These are phyloP conservation scores for Boletus patriciae DNA, from an alignment of 768 basidiomycete species.

Conservation along the genomic window DNA sequence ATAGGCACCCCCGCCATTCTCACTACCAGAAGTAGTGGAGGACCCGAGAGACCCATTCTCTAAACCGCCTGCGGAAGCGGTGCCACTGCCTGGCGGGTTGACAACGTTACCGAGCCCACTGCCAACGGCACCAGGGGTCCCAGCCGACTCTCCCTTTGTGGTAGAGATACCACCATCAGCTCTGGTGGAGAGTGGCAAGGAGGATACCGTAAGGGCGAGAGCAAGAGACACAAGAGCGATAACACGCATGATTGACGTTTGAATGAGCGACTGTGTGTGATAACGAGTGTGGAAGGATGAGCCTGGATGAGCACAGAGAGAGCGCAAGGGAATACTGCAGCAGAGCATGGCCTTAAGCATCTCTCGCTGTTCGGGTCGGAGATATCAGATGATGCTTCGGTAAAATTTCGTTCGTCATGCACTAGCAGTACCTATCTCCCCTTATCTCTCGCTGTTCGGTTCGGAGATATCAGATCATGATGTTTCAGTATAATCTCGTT, in stretches of 20 bases:
- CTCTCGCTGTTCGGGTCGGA: neutral
- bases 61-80: no score
- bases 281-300: conserved; percentile 1
- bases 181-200: conserved; percentile 5
- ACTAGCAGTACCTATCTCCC: no score
- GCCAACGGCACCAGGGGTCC: no score
- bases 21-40: no score
- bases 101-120: no score
- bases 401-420: no score
- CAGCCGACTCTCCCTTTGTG: neutral
- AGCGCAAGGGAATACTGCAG: neutral
- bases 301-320: neutral
- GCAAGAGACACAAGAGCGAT: conserved; percentile 9
- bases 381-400: neutral
- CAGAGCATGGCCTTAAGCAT: neutral
- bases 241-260: conserved; percentile 12
- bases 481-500: neutral
- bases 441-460: no score
- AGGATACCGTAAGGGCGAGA: neutral
- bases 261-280: conserved; percentile 2
- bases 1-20: no score
- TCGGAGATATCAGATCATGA: no score
- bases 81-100: no score
- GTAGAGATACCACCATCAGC: neutral
- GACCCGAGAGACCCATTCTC: no score